Evolutionary conservation across 163 green algal species (phyloP), one percentile per base, ranked within the genome.

Genomic region (Scenedesmus sp.): DNA sequence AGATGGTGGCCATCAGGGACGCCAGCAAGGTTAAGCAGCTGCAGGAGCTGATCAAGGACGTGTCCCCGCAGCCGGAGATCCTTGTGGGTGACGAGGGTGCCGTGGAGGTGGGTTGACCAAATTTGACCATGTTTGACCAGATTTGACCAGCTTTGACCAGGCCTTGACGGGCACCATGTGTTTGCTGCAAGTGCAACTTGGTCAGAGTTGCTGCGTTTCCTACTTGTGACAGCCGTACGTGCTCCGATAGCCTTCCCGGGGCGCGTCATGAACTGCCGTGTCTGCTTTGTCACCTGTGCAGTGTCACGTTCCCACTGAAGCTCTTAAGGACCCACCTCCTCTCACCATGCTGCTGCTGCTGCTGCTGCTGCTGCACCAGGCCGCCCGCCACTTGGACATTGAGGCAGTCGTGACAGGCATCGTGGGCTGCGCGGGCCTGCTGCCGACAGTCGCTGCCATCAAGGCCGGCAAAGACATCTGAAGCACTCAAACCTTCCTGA

Each of bases 401-500:
- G 96, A 99, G 88, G 94, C 97, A 0, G 96, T 97, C 9, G 96
- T 98, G 55, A 99, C 95, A 4, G 96, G 98, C 91, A 99, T 99
- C 76, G 98, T 99, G 62, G 98, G 98, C 16, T 99, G 98, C 92
- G 98, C 98, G 84, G 98, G 98, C 3, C 95, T 99, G 88, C 93
- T 97, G 90, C 98, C 98, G 66, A 99, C 98, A 2, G 97, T 99
- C 34, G 98, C 97, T 15, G 98, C 98, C 83, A 99, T 99, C 93
- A 95, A 98, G 94, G 93, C 90, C 57, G 97, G 96, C 83, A 99
- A 99, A 95, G 97, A 99, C 94, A 99, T 99, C 92, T 99, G 97
- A 46, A 46, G 34, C 34, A 46, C 34, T 46, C 34, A 46, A 46
- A 46, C 34, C 34, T 46, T 46, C 34, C 34, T 46, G 34, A 46